Conservation (phyloP, 768 basidiomycete species). For the Cyclocybe cylindracea region DNA sequence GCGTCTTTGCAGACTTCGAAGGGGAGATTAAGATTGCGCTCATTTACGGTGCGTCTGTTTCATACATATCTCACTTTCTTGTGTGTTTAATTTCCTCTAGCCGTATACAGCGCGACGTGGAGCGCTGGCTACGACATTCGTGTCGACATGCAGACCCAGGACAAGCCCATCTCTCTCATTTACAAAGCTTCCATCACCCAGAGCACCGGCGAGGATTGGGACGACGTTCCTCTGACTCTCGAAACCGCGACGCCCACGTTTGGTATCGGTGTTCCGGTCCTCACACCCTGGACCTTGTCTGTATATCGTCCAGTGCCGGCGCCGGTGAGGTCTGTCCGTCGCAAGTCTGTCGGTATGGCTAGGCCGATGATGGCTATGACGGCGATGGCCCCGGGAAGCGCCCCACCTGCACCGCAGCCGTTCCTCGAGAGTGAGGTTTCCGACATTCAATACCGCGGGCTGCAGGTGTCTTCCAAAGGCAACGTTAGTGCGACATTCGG, state of each 20-base stretch:
- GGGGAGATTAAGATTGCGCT: slow-evolving; percentile 39
- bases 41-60: slow-evolving; percentile 34
- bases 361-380: background rate
- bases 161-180: slow-evolving; percentile 35
- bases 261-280: slow-evolving; percentile 34
- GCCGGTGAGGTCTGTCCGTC: too few species aligned
- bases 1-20: slow-evolving; percentile 35
- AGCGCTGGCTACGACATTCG: slow-evolving; percentile 41
- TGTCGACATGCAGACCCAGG: slow-evolving; percentile 40
- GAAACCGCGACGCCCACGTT: slow-evolving; percentile 46
- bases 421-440: background rate
- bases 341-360: too few species aligned
- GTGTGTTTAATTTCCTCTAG: slow-evolving; percentile 20
- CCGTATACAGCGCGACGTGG: slow-evolving; percentile 38
- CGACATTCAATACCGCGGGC: slow-evolving; percentile 16
- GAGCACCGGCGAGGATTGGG: slow-evolving; percentile 47
- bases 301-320: slow-evolving; percentile 10
- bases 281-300: slow-evolving; percentile 38
- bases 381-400: background rate
- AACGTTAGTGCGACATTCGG: slow-evolving; percentile 41
- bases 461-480: slow-evolving; percentile 35
- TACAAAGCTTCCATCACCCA: slow-evolving; percentile 45
- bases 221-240: slow-evolving; percentile 39
- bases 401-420: background rate
- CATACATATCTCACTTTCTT: background rate